A percentile compares a stretch with the other conserved stretches of the same genome.
Evolutionary conservation across 108 stramenopile genomes (phyloP).

Genomic region (Schizochytrium sp.): DNA sequence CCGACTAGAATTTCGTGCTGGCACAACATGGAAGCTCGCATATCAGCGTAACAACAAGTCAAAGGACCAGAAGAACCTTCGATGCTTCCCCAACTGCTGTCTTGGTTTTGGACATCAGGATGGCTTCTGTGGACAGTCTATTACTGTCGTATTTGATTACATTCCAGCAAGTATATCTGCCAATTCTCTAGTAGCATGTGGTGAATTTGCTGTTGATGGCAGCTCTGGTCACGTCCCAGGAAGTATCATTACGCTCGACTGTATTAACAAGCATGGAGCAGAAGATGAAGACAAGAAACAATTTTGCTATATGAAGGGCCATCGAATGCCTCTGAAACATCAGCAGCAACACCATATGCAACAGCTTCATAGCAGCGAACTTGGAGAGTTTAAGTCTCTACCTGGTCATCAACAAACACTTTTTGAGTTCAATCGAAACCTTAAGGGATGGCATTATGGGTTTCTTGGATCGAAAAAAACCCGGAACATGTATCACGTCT

Average conservation of each 20-base stretch:
- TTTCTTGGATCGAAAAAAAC: constrained; percentile 55
- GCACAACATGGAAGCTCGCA: constrained; percentile 55
- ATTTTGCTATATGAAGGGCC: constrained; percentile 43
- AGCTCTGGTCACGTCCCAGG: not conserved
- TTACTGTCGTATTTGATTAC: constrained; percentile 1
- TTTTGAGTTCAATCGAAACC: constrained; percentile 58
- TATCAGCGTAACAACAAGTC: constrained; percentile 61
- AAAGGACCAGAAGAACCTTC: constrained; percentile 59
- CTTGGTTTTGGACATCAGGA: constrained; percentile 56
- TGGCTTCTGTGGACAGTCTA: constrained; percentile 59
- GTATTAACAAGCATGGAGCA: constrained; percentile 55
- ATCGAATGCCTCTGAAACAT: not conserved
- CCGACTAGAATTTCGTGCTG: constrained; percentile 14
- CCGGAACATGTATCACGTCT: constrained; percentile 54
- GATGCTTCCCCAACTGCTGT: constrained; percentile 59
- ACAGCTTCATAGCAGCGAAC: not conserved
- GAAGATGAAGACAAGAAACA: constrained; percentile 47
- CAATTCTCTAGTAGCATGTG: not conserved
- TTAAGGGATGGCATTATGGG: constrained; percentile 58
- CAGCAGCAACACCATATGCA: not conserved
- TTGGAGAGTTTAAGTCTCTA: not conserved
- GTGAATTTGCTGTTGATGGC: constrained; percentile 37
- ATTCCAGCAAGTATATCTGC: not conserved
- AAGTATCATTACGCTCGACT: constrained; percentile 20
- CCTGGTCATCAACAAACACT: not conserved